These are phyloP conservation scores for Paracamarosporium sp. DNA, from an alignment of 2,329 filamentous ascomycete genomes.

Conservation along the genomic window DNA sequence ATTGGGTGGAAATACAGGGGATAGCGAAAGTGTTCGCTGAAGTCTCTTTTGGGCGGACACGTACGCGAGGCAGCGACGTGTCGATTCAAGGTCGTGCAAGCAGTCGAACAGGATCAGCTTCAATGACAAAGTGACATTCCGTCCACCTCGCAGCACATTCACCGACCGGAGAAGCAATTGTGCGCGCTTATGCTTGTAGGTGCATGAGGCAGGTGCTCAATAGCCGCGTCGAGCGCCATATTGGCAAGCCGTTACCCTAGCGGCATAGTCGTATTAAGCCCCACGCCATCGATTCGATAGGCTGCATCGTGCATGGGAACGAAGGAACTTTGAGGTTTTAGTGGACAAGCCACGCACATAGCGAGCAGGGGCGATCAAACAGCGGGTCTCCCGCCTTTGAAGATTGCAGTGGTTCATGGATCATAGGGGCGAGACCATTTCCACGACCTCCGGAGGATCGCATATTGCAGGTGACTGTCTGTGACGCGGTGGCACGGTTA, in stretches of 20 bases:
- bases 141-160: not conserved
- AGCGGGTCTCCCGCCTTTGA: not conserved
- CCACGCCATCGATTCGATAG: not conserved
- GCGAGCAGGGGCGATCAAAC: not conserved
- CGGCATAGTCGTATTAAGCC: not conserved
- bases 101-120: not conserved
- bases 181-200: slow-evolving; percentile 1
- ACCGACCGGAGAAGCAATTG: not conserved
- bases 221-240: not conserved
- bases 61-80: not conserved
- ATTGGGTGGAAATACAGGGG: not conserved
- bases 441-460: not conserved
- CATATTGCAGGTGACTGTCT: not conserved
- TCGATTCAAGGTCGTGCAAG: not conserved
- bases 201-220: not conserved
- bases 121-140: not conserved
- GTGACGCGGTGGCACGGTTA: not conserved
- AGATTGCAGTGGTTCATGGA: not conserved
- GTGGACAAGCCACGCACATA: not conserved
- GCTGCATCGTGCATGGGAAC: not conserved
- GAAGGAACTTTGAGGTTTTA: not conserved
- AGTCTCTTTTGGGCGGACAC: too few relatives aligned
- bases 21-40: not conserved
- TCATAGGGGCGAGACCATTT: not conserved
- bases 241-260: not conserved